Evolutionary conservation across 225 moss, liverwort and hornwort genomes (phyloP).

Genomic region (Marchantia polymorpha): DNA sequence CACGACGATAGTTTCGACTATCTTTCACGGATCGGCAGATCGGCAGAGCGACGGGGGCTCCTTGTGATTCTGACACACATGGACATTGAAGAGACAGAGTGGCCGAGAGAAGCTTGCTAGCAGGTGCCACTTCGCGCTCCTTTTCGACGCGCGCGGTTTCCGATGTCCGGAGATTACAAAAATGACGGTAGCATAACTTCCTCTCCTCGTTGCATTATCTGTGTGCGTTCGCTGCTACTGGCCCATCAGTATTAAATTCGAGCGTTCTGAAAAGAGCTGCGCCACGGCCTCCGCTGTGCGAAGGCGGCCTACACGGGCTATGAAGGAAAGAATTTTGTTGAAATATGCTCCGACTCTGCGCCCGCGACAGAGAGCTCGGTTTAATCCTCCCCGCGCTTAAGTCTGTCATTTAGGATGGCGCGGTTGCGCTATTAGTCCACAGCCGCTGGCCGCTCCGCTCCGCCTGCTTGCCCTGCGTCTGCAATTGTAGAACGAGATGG

Average conservation of each 20-base stretch:
- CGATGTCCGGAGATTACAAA: conserved; percentile 9
- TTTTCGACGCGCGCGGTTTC: background rate
- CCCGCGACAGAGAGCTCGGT: too few species aligned
- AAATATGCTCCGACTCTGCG: background rate
- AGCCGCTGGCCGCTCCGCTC: background rate
- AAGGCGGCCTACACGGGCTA: background rate
- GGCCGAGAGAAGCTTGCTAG: background rate
- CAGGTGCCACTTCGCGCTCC: background rate
- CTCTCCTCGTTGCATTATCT: background rate
- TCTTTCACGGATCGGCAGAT: too few species aligned
- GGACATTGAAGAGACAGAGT: conserved; percentile 7
- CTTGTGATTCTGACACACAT: background rate
- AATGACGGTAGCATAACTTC: conserved; percentile 12
- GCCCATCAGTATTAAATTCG: background rate
- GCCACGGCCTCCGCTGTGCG: background rate
- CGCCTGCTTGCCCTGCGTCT: background rate
- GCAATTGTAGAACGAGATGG: background rate
- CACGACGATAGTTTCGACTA: too few species aligned
- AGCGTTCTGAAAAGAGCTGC: background rate
- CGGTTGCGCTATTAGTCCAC: background rate
- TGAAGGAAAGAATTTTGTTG: background rate
- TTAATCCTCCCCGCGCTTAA: too few species aligned
- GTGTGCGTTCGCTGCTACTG: background rate
- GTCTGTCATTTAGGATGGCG: too few species aligned
- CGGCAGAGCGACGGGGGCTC: background rate